phyloP scores from a whole-genome alignment of 768 basidiomycete species.

The Brasilioporus rufonigricans region DNA sequence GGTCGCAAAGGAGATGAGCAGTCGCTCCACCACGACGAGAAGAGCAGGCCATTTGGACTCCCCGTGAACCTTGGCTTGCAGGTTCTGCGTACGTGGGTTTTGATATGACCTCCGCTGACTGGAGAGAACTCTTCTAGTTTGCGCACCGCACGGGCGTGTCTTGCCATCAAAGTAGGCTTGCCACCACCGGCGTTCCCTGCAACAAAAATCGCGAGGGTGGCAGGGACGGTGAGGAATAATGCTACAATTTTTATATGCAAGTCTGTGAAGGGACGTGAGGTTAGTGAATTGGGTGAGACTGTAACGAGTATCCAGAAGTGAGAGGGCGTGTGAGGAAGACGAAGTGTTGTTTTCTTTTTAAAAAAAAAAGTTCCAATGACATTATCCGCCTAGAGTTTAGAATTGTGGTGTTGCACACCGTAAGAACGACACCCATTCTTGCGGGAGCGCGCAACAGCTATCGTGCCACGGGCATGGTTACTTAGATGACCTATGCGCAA shows the following conservation, averaged over 20 bases:
- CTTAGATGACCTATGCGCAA: no score
- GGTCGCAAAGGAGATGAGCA: neutral
- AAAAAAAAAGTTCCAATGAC: neutral
- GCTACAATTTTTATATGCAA: neutral
- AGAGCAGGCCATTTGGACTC: neutral
- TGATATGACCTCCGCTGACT: neutral
- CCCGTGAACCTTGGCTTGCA: neutral
- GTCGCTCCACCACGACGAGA: neutral
- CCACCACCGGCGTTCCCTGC: neutral
- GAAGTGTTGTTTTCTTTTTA: no score
- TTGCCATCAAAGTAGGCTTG: slow-evolving; percentile 3
- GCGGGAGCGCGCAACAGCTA: no score
- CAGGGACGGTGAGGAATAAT: neutral
- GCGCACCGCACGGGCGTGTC: neutral
- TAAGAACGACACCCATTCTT: no score
- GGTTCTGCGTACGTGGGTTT: neutral
- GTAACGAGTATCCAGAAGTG: neutral
- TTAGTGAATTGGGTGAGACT: neutral
- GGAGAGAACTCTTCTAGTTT: neutral
- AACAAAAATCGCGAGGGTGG: neutral
- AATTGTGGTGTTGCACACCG: no score
- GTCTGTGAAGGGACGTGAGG: neutral
- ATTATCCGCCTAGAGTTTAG: neutral
- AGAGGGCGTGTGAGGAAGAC: neutral
- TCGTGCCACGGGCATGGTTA: no score